Evolutionary conservation across 106 monocot species (phyloP).

Genomic region (Dendrobium nobile): DNA sequence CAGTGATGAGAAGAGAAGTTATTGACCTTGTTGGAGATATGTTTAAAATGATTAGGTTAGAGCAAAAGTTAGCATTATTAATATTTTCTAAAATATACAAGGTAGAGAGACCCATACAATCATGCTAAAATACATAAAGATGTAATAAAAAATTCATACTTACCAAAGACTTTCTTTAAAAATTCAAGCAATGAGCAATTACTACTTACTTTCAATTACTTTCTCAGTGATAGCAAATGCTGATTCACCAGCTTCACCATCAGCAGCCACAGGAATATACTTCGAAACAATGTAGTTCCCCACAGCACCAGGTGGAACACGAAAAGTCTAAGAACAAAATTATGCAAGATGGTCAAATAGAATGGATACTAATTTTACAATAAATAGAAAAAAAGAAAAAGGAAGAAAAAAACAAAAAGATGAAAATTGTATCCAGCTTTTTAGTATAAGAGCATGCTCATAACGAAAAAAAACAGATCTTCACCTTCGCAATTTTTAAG

Average conservation of each 20-base stretch:
- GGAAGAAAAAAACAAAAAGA: neutral
- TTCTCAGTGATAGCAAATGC: slow-evolving; percentile 66
- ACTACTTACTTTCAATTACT: slow-evolving; percentile 80
- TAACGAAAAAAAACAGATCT: slow-evolving; percentile 9
- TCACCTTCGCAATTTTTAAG: slow-evolving; percentile 89
- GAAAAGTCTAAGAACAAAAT: slow-evolving; percentile 55
- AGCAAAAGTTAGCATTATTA: neutral
- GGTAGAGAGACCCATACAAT: neutral
- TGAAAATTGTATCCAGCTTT: neutral
- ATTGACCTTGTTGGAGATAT: neutral
- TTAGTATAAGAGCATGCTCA: neutral
- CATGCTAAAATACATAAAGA: neutral
- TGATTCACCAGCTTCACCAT: slow-evolving; percentile 94
- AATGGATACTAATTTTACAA: neutral
- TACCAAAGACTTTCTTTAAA: neutral
- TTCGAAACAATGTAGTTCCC: slow-evolving; percentile 87
- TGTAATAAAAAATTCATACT: neutral
- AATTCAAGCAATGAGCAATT: neutral
- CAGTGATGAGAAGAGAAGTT: neutral
- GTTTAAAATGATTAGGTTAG: neutral
- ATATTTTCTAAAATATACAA: neutral
- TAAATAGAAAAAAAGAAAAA: neutral
- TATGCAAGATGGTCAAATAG: neutral
- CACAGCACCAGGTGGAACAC: slow-evolving; percentile 80
- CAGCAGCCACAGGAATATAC: slow-evolving; percentile 78